A percentile compares a stretch with the other conserved stretches of the same genome.
Evolutionary conservation across 805 yeast species (phyloP).

Genomic region (Ogataea wickerhamii): DNA sequence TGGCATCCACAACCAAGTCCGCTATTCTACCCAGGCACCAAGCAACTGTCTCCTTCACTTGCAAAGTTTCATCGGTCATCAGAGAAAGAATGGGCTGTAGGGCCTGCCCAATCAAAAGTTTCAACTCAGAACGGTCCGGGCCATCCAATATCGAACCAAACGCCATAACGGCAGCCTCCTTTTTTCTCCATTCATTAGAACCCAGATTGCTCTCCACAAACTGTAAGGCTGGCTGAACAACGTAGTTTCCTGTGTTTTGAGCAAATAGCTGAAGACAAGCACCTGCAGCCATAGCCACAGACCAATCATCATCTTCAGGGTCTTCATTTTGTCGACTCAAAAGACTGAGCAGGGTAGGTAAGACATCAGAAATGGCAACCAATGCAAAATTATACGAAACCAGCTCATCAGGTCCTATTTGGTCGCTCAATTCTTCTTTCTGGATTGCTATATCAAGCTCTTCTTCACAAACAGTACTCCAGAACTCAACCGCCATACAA

Average conservation of each 20-base stretch:
- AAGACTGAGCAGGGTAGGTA: slow-evolving; percentile 78
- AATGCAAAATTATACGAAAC: slow-evolving; percentile 77
- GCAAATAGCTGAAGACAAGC: slow-evolving; percentile 94
- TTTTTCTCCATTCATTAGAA: slow-evolving; percentile 68
- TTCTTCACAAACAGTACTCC: slow-evolving; percentile 99
- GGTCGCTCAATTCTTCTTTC: slow-evolving; percentile 56
- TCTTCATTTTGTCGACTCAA: slow-evolving; percentile 89
- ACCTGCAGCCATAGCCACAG: slow-evolving; percentile 98
- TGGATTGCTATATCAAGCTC: slow-evolving; percentile 78
- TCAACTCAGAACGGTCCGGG: slow-evolving; percentile 71
- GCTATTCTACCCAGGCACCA: slow-evolving; percentile 98
- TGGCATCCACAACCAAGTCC: slow-evolving; percentile 75
- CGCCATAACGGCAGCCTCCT: slow-evolving; percentile 99
- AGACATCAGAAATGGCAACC: slow-evolving; percentile 76
- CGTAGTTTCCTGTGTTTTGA: slow-evolving; percentile 80
- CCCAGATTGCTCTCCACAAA: slow-evolving; percentile 77
- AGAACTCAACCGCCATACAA: slow-evolving; percentile 97
- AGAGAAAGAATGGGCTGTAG: slow-evolving; percentile 70
- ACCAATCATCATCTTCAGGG: slow-evolving; percentile 95
- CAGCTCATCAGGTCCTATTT: slow-evolving; percentile 40
- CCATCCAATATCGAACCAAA: slow-evolving; percentile 97
- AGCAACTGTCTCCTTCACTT: slow-evolving; percentile 94
- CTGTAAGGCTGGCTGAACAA: slow-evolving; percentile 77
- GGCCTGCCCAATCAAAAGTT: slow-evolving; percentile 72
- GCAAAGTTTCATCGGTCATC: slow-evolving; percentile 71